Percentiles rank a stretch among this genome's conserved stretches.
These are phyloP conservation scores for Fusarium zealandicum DNA, from an alignment of 2,329 filamentous ascomycete genomes.

Conservation along the genomic window DNA sequence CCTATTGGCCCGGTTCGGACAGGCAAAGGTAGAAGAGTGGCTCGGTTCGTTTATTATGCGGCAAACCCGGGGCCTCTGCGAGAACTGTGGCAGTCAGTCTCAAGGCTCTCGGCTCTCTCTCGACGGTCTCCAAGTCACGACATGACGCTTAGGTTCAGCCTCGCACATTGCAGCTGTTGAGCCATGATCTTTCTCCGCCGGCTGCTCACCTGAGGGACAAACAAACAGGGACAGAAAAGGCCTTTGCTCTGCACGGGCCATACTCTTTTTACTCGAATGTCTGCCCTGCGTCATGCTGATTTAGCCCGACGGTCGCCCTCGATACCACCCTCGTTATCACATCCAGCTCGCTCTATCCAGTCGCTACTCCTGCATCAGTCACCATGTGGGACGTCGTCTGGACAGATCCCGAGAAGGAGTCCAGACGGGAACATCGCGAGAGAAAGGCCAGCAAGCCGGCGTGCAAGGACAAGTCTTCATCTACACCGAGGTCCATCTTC, in stretches of 20 bases:
- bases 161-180: slow-evolving; percentile 18
- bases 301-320: not conserved
- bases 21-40: too few relatives aligned
- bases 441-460: slow-evolving; percentile 7
- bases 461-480: not conserved
- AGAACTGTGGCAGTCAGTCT: not conserved
- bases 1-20: too few relatives aligned
- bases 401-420: slow-evolving; percentile 23
- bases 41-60: too few relatives aligned
- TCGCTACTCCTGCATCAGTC: not conserved
- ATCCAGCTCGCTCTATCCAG: too few relatives aligned
- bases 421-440: slow-evolving; percentile 30
- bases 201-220: not conserved
- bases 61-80: not conserved
- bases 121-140: slow-evolving; percentile 6
- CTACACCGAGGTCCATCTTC: slow-evolving; percentile 16
- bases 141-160: slow-evolving; percentile 27
- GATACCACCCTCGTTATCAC: slow-evolving; percentile 14
- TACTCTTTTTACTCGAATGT: not conserved
- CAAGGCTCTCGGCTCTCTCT: not conserved
- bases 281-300: slow-evolving; percentile 2
- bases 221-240: not conserved
- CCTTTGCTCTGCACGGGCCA: not conserved
- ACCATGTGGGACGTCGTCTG: slow-evolving; percentile 37
- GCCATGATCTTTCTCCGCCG: slow-evolving; percentile 1